Evolutionary conservation across 495 filamentous ascomycete genomes (phyloP).

Genomic region (Penicillium cataractarum): DNA sequence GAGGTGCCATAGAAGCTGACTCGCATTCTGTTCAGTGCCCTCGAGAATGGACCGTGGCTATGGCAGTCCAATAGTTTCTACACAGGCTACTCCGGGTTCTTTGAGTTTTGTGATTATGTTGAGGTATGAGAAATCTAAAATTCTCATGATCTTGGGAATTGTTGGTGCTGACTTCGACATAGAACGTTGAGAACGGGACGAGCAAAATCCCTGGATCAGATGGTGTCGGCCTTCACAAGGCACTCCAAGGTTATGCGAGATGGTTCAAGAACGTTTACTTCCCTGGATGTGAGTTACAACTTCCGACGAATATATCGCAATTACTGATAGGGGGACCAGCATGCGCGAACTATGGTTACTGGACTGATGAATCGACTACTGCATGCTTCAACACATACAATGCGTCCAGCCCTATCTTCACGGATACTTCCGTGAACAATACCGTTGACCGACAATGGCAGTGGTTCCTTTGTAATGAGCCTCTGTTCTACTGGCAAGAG

Average conservation of each 20-base stretch:
- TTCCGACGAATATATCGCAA: conserved; percentile 5
- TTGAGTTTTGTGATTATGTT: conserved; percentile 55
- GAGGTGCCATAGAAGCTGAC: conserved; percentile 18
- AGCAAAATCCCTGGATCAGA: conserved; percentile 36
- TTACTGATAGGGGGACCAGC: conserved; percentile 13
- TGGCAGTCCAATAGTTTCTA: conserved; percentile 59
- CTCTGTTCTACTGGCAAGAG: conserved; percentile 63
- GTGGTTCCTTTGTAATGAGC: conserved; percentile 71
- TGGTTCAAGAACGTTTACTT: conserved; percentile 54
- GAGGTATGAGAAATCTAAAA: conserved; percentile 35
- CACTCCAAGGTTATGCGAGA: conserved; percentile 55
- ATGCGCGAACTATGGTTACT: conserved; percentile 54
- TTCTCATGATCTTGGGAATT: neutral
- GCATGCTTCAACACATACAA: conserved; percentile 64
- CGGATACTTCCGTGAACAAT: conserved; percentile 57
- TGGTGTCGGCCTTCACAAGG: conserved; percentile 59
- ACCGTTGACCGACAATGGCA: conserved; percentile 61
- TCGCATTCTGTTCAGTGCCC: conserved; percentile 37
- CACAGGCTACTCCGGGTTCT: conserved; percentile 55
- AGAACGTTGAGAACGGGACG: conserved; percentile 37
- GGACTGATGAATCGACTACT: conserved; percentile 44
- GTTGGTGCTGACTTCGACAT: conserved; percentile 4
- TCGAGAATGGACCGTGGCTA: conserved; percentile 59
- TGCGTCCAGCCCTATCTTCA: conserved; percentile 57
- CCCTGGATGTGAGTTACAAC: conserved; percentile 49